Evolutionary conservation across 139 green algal genomes (phyloP).

Genomic region (Auxenochlorella protothecoides): DNA sequence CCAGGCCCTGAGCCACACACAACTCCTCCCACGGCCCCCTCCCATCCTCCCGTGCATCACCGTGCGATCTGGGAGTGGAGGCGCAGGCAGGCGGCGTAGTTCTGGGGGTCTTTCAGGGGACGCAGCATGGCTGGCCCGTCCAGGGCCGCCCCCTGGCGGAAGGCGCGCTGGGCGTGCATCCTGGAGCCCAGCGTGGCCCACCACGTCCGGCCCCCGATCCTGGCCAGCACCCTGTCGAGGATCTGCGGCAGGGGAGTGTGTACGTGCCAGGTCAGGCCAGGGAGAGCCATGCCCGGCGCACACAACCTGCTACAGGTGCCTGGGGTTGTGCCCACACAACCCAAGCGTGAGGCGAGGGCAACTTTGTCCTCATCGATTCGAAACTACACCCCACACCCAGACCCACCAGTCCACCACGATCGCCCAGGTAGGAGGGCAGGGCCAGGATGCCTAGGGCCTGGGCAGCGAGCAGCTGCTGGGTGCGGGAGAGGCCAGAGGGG

Average conservation of each 20-base stretch:
- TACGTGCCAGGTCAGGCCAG: no score
- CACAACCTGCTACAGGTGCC: no score
- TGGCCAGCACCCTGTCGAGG: conserved; percentile 51
- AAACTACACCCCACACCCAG: background rate
- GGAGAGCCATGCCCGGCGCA: no score
- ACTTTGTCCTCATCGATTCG: no score
- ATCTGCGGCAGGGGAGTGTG: conserved; percentile 32
- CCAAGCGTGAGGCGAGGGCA: no score
- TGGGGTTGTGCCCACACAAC: no score
- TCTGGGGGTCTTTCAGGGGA: no score
- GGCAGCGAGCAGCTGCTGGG: conserved; percentile 53
- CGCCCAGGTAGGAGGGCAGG: conserved; percentile 38
- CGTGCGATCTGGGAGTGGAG: background rate
- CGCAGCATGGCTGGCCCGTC: background rate
- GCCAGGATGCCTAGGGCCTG: conserved; percentile 47
- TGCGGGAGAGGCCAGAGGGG: conserved; percentile 42
- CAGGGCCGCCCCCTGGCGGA: conserved; percentile 3
- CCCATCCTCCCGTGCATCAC: background rate
- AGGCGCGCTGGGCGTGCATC: conserved; percentile 34
- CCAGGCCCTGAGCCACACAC: background rate
- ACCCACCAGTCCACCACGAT: conserved; percentile 49
- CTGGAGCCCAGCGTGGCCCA: conserved; percentile 47
- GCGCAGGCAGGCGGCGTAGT: no score
- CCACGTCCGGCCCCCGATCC: conserved; percentile 37
- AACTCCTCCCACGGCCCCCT: no score